phyloP scores from a whole-genome alignment of 2,329 filamentous ascomycete genomes.

The Pseudomassariella vexata region DNA sequence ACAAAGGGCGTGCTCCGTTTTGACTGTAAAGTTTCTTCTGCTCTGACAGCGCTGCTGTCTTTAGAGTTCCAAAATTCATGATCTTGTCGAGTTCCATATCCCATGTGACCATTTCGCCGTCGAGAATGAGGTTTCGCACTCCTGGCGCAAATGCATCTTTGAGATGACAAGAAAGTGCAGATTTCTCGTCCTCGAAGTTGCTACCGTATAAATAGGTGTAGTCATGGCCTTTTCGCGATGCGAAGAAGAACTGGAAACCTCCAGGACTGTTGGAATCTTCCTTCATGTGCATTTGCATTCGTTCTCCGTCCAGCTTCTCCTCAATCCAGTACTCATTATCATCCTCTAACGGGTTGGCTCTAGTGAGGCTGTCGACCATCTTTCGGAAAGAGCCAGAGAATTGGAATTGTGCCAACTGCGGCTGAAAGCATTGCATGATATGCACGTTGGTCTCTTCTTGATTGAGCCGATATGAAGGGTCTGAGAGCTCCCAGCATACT shows the following conservation, averaged over 20 bases:
- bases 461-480: slow-evolving; percentile 67
- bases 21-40: slow-evolving; percentile 64
- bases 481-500: slow-evolving; percentile 89
- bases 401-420: slow-evolving; percentile 90
- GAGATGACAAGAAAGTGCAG: slow-evolving; percentile 75
- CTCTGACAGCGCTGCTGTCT: slow-evolving; percentile 79
- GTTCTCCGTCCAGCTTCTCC: slow-evolving; percentile 93
- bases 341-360: slow-evolving; percentile 53
- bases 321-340: slow-evolving; percentile 90
- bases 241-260: slow-evolving; percentile 74
- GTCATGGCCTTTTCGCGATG: slow-evolving; percentile 93
- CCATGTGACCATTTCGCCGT: slow-evolving; percentile 99
- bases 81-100: slow-evolving; percentile 79
- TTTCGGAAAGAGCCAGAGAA: slow-evolving; percentile 71
- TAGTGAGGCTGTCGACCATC: slow-evolving; percentile 61
- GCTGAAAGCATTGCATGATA: slow-evolving; percentile 94
- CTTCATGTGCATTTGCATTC: slow-evolving; percentile 93
- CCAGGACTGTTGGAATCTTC: slow-evolving; percentile 63
- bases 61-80: slow-evolving; percentile 86
- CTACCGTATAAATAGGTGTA: slow-evolving; percentile 92
- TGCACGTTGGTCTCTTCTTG: slow-evolving; percentile 68
- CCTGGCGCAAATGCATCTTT: slow-evolving; percentile 69
- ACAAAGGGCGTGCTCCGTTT: slow-evolving; percentile 67
- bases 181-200: slow-evolving; percentile 66
- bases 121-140: slow-evolving; percentile 82